Conservation (phyloP, 1,284 basidiomycete genomes). For the Apiotrichum siamense region DNA sequence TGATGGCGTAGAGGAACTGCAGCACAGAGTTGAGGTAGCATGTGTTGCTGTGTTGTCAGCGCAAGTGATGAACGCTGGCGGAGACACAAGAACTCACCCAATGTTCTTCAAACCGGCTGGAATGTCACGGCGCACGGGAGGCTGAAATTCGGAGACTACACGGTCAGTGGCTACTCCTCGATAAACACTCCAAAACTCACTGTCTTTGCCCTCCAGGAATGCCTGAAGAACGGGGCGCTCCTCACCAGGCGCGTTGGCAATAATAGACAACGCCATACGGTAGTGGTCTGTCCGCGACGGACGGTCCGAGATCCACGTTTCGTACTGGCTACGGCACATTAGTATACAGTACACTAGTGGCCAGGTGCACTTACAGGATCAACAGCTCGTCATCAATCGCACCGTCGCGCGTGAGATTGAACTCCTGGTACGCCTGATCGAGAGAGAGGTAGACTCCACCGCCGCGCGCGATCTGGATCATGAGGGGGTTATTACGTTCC, state of each 20-base stretch:
- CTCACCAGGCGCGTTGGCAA: conserved; percentile 36
- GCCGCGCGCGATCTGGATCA: conserved; percentile 25
- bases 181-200: background rate
- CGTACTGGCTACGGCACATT: conserved; percentile 36
- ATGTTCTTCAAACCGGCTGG: conserved; percentile 47
- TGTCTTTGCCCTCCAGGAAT: conserved; percentile 26
- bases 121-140: conserved; percentile 33
- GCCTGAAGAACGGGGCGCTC: conserved; percentile 34
- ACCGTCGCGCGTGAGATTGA: conserved; percentile 30
- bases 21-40: conserved; percentile 47
- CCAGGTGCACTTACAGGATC: conserved; percentile 28
- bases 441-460: conserved; percentile 31
- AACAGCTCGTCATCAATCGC: conserved; percentile 35
- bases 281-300: conserved; percentile 35
- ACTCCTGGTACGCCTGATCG: conserved; percentile 38
- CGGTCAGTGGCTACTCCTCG: background rate
- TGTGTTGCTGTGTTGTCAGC: conserved; percentile 26
- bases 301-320: conserved; percentile 20
- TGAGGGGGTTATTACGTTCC: conserved; percentile 18
- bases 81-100: conserved; percentile 17
- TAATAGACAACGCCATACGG: conserved; percentile 31
- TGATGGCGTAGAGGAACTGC: conserved; percentile 45
- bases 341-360: background rate
- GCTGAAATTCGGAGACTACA: conserved; percentile 19
- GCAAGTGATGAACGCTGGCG: no score